Percentiles rank a stretch among this genome's conserved stretches.
Conservation (phyloP, 345 rosid genomes). For the Lagerstroemia speciosa region DNA sequence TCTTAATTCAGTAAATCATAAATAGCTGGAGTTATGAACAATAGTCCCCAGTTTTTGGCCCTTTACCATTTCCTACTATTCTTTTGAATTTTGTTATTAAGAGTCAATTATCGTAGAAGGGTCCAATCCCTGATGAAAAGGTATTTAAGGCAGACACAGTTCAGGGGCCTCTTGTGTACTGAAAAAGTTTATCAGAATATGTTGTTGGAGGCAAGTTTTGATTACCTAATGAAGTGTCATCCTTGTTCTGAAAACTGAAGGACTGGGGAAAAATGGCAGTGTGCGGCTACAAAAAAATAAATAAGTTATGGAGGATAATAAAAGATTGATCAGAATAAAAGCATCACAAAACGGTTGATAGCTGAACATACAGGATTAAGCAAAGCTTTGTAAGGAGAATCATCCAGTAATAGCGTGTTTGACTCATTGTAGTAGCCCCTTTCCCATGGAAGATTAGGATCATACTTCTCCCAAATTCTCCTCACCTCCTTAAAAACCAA, state of each 20-base stretch:
- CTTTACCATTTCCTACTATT: not conserved
- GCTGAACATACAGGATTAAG: conserved; percentile 78
- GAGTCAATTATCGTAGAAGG: not conserved
- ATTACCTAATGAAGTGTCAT: conserved; percentile 60
- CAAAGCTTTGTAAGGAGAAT: conserved; percentile 90
- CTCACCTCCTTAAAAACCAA: conserved; percentile 74
- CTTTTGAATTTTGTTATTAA: not conserved
- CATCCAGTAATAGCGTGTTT: conserved; percentile 74
- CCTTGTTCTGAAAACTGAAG: conserved; percentile 34
- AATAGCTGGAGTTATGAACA: not conserved
- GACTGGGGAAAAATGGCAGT: conserved; percentile 73
- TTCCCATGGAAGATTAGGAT: conserved; percentile 57
- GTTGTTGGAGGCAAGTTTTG: not conserved
- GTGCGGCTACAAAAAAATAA: conserved; percentile 37
- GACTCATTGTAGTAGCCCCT: conserved; percentile 55
- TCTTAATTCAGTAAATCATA: not conserved
- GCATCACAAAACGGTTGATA: not conserved
- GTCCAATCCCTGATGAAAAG: not conserved
- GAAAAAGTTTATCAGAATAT: not conserved
- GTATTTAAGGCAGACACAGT: not conserved
- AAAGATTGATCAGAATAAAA: conserved; percentile 6
- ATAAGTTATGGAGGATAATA: conserved; percentile 6
- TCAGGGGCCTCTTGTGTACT: not conserved
- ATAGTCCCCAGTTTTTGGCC: not conserved
- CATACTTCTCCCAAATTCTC: conserved; percentile 59